These are phyloP conservation scores for Parietaria judaica DNA, from an alignment of 306 rosid genomes.

Conservation along the genomic window DNA sequence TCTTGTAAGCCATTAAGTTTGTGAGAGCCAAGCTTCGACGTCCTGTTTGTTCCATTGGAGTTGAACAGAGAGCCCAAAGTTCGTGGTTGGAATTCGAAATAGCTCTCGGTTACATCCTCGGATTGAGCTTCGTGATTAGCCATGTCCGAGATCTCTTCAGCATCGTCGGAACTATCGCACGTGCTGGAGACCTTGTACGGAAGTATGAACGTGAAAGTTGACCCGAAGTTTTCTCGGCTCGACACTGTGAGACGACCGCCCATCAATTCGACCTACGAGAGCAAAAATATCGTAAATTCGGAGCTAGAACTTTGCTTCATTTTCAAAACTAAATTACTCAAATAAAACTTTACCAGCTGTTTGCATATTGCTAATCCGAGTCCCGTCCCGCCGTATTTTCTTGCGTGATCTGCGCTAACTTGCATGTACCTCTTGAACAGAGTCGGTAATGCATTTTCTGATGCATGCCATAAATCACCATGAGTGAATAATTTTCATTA, in stretches of 20 bases:
- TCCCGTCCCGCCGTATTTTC: conserved; percentile 96
- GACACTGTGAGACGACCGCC: conserved; percentile 82
- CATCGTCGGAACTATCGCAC: conserved; percentile 51
- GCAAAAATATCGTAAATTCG: not conserved
- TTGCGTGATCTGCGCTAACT: conserved; percentile 95
- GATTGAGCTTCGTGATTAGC: conserved; percentile 38
- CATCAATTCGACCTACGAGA: conserved; percentile 84
- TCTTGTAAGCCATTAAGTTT: conserved; percentile 47
- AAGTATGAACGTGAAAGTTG: conserved; percentile 79
- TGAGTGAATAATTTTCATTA: not conserved
- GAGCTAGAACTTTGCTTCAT: too few relatives aligned
- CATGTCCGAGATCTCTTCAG: conserved; percentile 59
- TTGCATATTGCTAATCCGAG: conserved; percentile 95
- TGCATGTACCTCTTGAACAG: conserved; percentile 94
- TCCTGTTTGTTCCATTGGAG: conserved; percentile 55
- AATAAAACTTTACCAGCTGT: conserved; percentile 53
- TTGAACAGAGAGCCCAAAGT: conserved; percentile 76
- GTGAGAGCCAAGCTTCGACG: conserved; percentile 34
- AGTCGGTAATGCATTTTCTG: conserved; percentile 80
- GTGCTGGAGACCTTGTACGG: conserved; percentile 72
- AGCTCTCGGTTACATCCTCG: conserved; percentile 55
- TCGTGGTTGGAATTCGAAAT: conserved; percentile 85
- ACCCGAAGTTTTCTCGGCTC: conserved; percentile 72
- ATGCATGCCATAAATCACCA: conserved; percentile 9
- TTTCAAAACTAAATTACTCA: too few relatives aligned